Evolutionary conservation across 768 basidiomycete genomes (phyloP).

Genomic region (Tylopilus rubrobrunneus): DNA sequence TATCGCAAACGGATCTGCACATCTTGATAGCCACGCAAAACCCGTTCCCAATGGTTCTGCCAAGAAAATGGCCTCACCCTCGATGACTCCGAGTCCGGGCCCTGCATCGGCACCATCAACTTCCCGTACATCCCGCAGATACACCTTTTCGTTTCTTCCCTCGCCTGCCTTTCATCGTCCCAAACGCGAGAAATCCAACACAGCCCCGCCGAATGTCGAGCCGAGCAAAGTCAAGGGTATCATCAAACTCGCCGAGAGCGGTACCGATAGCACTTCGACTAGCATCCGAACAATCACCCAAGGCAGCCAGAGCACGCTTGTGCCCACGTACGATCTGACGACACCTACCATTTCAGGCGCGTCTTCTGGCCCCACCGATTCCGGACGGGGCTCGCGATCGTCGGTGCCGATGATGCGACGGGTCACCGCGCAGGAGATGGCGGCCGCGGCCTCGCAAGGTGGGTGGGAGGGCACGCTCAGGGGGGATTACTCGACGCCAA

Average conservation of each 20-base stretch:
- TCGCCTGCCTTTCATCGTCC: constrained; percentile 15
- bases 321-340: constrained; percentile 8
- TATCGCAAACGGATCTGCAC: not conserved
- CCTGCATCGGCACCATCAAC: not conserved
- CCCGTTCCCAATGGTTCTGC: not conserved
- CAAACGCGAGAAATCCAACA: constrained; percentile 18
- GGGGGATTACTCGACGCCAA: constrained; percentile 20
- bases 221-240: not conserved
- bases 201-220: not conserved
- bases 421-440: constrained; percentile 13
- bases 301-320: constrained; percentile 21
- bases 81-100: not conserved
- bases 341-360: constrained; percentile 6
- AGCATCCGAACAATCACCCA: constrained; percentile 19
- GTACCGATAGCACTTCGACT: constrained; percentile 20
- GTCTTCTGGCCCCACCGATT: not conserved
- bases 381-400: not conserved
- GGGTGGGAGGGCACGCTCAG: not conserved
- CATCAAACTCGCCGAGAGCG: constrained; percentile 2
- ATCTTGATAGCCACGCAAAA: not conserved
- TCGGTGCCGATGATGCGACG: constrained; percentile 21
- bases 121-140: constrained; percentile 15
- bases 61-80: not conserved
- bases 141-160: constrained; percentile 25
- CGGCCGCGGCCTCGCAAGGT: not conserved